A percentile compares a stretch with the other conserved stretches of the same genome.
Evolutionary conservation across 768 basidiomycete species (phyloP).

Genomic region (Mycena rebaudengoi): DNA sequence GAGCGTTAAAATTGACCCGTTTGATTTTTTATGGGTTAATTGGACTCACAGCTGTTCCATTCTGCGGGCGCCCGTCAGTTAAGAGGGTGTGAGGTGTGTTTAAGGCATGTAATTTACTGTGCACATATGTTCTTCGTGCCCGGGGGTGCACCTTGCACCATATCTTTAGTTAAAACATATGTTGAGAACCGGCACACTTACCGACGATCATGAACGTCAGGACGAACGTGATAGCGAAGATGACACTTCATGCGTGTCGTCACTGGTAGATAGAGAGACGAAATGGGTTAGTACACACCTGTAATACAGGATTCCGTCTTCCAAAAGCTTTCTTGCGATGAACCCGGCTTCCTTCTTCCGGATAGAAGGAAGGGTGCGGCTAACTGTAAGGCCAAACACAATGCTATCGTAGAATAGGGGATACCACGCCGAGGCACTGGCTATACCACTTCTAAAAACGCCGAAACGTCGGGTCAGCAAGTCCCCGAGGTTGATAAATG

Average conservation of each 20-base stretch:
- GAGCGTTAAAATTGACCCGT: too few relatives aligned
- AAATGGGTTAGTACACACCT: too few relatives aligned
- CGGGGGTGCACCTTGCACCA: slow-evolving; percentile 28
- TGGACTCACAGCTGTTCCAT: slow-evolving; percentile 32
- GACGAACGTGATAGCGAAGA: slow-evolving; percentile 35
- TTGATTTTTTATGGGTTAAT: too few relatives aligned
- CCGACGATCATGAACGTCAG: slow-evolving; percentile 39
- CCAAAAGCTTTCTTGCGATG: slow-evolving; percentile 34
- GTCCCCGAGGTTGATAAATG: neutral
- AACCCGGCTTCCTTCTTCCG: slow-evolving; percentile 24
- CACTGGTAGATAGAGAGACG: too few relatives aligned
- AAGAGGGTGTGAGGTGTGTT: too few relatives aligned
- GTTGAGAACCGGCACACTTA: neutral
- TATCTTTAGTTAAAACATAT: too few relatives aligned
- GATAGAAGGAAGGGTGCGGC: slow-evolving; percentile 33
- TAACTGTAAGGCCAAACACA: slow-evolving; percentile 36
- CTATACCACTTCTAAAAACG: slow-evolving; percentile 27
- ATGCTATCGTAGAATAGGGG: slow-evolving; percentile 37
- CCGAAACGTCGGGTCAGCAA: neutral
- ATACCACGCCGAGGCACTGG: slow-evolving; percentile 43
- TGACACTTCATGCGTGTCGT: slow-evolving; percentile 26
- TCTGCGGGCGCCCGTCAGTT: too few relatives aligned
- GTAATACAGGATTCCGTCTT: slow-evolving; percentile 40
- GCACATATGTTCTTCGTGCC: slow-evolving; percentile 39
- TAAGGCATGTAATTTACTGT: slow-evolving; percentile 31